phyloP scores from a whole-genome alignment of 768 basidiomycete species.

The Lactifluus volemus region DNA sequence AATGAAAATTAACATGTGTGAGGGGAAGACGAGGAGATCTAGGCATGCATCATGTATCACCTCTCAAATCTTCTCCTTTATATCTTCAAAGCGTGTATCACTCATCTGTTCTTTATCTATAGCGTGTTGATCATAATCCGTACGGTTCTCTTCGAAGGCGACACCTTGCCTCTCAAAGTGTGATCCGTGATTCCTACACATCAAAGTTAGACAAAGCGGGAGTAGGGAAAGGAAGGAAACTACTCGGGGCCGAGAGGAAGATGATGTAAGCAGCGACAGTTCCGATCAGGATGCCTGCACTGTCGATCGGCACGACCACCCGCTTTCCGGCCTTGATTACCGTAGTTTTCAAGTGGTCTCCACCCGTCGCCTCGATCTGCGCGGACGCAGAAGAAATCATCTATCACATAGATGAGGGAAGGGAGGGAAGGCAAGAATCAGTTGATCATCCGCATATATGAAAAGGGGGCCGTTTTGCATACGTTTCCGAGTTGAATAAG shows the following conservation, averaged over 20 bases:
- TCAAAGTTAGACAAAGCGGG: neutral
- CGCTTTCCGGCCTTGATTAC: conserved; percentile 9
- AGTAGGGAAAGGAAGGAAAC: no score
- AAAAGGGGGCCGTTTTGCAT: neutral
- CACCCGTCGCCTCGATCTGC: conserved; percentile 39
- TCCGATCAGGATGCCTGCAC: conserved; percentile 85
- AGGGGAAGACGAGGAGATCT: neutral
- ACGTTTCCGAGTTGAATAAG: conserved; percentile 37
- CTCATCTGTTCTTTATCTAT: neutral
- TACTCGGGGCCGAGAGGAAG: conserved; percentile 73
- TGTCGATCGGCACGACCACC: conserved; percentile 31
- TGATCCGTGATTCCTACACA: conserved; percentile 4
- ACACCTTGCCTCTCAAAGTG: neutral
- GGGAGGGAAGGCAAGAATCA: neutral
- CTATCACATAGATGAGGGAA: conserved; percentile 13
- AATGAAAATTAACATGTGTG: neutral
- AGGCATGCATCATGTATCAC: neutral
- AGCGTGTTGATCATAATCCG: neutral
- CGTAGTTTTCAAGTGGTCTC: conserved; percentile 16
- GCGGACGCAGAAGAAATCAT: conserved; percentile 39
- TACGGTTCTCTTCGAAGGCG: neutral
- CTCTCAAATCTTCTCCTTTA: neutral
- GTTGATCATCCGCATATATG: neutral
- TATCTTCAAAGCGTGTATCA: neutral
- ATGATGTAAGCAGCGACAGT: conserved; percentile 74